Evolutionary conservation across 768 basidiomycete species (phyloP).

Genomic region (Kwoniella bestiolae): DNA sequence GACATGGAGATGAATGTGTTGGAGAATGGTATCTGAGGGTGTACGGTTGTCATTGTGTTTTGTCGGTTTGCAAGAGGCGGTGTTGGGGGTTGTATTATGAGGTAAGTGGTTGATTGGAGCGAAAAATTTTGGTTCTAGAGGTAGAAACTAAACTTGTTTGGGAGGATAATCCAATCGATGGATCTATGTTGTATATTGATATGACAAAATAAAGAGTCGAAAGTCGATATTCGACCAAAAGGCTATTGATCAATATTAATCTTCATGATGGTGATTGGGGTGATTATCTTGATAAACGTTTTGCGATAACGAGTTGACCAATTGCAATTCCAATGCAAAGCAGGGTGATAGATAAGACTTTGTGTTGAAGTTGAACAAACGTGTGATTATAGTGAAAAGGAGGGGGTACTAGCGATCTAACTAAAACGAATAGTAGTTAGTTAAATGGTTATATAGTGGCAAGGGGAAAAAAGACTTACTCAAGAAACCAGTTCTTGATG

Average conservation of each 20-base stretch:
- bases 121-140: conserved; percentile 1
- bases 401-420: background rate
- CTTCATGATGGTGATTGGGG: background rate
- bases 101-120: background rate
- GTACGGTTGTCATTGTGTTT: conserved; percentile 6
- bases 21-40: conserved; percentile 1
- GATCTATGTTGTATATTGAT: no score
- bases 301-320: background rate
- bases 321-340: background rate
- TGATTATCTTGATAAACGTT: conserved; percentile 7
- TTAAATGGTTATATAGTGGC: background rate
- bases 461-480: background rate
- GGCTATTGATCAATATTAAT: conserved; percentile 15
- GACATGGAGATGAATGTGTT: background rate
- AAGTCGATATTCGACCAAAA: conserved; percentile 2
- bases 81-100: background rate
- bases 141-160: background rate
- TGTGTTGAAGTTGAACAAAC: background rate
- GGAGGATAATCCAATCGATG: conserved; percentile 3
- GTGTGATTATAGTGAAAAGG: background rate
- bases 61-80: background rate
- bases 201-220: no score
- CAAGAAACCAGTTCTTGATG: background rate
- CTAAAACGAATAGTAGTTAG: background rate
- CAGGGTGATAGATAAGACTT: background rate